phyloP scores from a whole-genome alignment of 2,329 filamentous ascomycete genomes.

The Talaromyces sp. region DNA sequence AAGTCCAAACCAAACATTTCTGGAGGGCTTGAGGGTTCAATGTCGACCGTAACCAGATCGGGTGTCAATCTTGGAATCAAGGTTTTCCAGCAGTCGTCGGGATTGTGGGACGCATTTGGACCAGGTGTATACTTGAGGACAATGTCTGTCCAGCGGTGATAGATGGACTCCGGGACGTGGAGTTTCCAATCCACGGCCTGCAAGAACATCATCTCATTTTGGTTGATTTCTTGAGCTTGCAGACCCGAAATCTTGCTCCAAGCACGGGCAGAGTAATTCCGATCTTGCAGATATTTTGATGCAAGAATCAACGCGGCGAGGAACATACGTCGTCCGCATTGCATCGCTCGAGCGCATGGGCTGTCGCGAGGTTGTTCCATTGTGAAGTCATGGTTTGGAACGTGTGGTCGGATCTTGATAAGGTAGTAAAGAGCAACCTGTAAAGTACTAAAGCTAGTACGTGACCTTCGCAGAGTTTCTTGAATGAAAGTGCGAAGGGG shows the following conservation, averaged over 20 bases:
- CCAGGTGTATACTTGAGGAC: constrained; percentile 76
- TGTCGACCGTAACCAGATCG: constrained; percentile 48
- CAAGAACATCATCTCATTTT: constrained; percentile 91
- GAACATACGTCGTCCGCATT: constrained; percentile 97
- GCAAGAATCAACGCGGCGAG: constrained; percentile 89
- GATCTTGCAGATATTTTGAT: constrained; percentile 95
- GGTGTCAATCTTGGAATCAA: constrained; percentile 54
- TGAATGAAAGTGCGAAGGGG: constrained; percentile 94
- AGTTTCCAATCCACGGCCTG: constrained; percentile 88
- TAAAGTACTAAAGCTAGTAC: constrained; percentile 94
- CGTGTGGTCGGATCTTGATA: constrained; percentile 84
- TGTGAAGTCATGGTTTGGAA: constrained; percentile 77
- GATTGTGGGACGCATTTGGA: constrained; percentile 35
- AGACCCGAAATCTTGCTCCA: constrained; percentile 99
- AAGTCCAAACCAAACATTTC: constrained; percentile 25
- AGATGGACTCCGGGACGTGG: constrained; percentile 82
- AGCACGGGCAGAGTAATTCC: constrained; percentile 93
- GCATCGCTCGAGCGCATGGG: constrained; percentile 70
- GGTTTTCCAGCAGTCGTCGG: constrained; percentile 36
- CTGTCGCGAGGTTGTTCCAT: constrained; percentile 75
- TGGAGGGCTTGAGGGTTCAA: constrained; percentile 30
- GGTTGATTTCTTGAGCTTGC: constrained; percentile 87
- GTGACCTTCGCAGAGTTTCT: constrained; percentile 88
- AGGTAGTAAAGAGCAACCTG: constrained; percentile 97
- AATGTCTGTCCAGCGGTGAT: constrained; percentile 90